Percentiles rank a stretch among this genome's conserved stretches.
Conservation (phyloP, 345 rosid genomes). For the Brassica incana region DNA sequence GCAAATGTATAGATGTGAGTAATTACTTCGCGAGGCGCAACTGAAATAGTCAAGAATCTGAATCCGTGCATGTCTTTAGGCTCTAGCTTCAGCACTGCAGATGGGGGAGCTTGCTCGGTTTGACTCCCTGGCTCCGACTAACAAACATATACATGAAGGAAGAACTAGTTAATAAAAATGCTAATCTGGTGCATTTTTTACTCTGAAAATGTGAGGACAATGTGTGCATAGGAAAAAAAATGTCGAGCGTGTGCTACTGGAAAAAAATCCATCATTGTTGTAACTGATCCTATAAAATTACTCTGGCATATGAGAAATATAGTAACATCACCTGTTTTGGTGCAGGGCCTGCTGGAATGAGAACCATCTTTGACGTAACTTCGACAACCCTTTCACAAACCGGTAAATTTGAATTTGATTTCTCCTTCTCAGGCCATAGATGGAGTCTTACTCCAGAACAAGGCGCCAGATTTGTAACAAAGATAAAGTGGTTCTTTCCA, state of each 20-base stretch:
- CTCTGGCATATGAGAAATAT: constrained; percentile 11
- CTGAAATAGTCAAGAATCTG: constrained; percentile 90
- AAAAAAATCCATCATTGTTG: constrained; percentile 7
- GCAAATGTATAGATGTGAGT: constrained; percentile 12
- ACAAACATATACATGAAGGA: constrained; percentile 24
- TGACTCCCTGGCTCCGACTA: constrained; percentile 98
- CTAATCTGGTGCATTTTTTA: neutral
- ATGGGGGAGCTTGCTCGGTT: constrained; percentile 99
- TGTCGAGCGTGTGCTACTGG: constrained; percentile 1
- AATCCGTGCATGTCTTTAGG: constrained; percentile 83
- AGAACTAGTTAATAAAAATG: constrained; percentile 22
- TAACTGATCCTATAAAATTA: neutral
- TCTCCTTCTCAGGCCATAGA: constrained; percentile 85
- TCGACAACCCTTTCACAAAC: constrained; percentile 62
- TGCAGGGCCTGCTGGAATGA: constrained; percentile 89
- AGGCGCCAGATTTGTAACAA: constrained; percentile 95
- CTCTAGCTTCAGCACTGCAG: constrained; percentile 69
- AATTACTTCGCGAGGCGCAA: constrained; percentile 91
- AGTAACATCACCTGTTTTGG: constrained; percentile 76
- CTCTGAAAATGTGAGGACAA: constrained; percentile 3
- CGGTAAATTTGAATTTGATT: constrained; percentile 52
- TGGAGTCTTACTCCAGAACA: constrained; percentile 95
- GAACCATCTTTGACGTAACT: constrained; percentile 94
- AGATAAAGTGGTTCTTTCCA: constrained; percentile 78
- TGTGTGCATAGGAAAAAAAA: neutral